phyloP scores from a whole-genome alignment of 345 rosid species.

The Clarkia xantiana region DNA sequence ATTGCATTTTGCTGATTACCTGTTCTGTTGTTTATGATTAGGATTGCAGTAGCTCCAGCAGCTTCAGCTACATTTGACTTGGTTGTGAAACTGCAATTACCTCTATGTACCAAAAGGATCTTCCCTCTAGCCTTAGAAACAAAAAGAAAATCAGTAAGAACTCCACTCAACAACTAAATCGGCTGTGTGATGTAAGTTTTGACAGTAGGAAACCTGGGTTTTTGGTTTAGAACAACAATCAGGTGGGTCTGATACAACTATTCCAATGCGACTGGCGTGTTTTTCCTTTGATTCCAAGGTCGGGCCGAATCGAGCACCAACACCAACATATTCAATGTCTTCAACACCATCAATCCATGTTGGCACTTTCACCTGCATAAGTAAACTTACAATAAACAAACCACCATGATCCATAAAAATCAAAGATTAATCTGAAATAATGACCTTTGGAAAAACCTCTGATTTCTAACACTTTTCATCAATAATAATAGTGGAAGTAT shows the following conservation, averaged over 20 bases:
- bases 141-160: neutral
- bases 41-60: slow-evolving; percentile 69
- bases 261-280: slow-evolving; percentile 42
- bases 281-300: slow-evolving; percentile 79
- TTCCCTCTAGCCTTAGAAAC: slow-evolving; percentile 42
- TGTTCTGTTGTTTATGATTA: slow-evolving; percentile 54
- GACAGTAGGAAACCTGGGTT: slow-evolving; percentile 29
- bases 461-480: too few relatives aligned
- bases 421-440: too few relatives aligned
- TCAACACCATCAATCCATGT: slow-evolving; percentile 48
- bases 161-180: neutral
- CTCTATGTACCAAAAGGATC: slow-evolving; percentile 65
- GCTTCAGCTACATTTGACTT: slow-evolving; percentile 58
- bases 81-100: slow-evolving; percentile 71
- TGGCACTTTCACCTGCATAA: slow-evolving; percentile 66
- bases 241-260: slow-evolving; percentile 68
- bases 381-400: too few relatives aligned
- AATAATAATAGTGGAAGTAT: too few relatives aligned
- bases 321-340: slow-evolving; percentile 65
- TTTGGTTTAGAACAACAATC: slow-evolving; percentile 54
- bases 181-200: neutral
- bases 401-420: too few relatives aligned
- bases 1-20: slow-evolving; percentile 27
- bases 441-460: too few relatives aligned
- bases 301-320: slow-evolving; percentile 83